phyloP scores from a whole-genome alignment of 495 filamentous ascomycete species.

The Emericellopsis terricola region DNA sequence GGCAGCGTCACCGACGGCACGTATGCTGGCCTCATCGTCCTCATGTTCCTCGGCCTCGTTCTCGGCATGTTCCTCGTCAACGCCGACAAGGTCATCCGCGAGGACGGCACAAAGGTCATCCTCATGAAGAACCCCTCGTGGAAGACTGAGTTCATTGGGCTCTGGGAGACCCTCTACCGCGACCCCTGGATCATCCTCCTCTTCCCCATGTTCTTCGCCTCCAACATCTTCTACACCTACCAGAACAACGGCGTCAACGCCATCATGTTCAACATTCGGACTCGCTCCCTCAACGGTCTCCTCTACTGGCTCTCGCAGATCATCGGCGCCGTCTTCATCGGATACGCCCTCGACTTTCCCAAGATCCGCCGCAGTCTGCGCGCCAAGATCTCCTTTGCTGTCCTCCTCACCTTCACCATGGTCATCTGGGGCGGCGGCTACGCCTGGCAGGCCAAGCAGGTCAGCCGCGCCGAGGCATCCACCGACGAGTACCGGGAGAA shows the following conservation, averaged over 20 bases:
- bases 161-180: conserved; percentile 51
- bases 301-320: conserved; percentile 86
- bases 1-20: conserved; percentile 62
- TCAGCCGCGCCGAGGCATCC: conserved; percentile 27
- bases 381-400: conserved; percentile 49
- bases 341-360: conserved; percentile 52
- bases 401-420: conserved; percentile 59
- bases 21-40: conserved; percentile 78
- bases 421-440: conserved; percentile 79
- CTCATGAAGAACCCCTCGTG: conserved; percentile 76
- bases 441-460: conserved; percentile 48
- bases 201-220: conserved; percentile 76
- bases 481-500: conserved; percentile 9
- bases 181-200: conserved; percentile 68
- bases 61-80: conserved; percentile 59
- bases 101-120: conserved; percentile 60
- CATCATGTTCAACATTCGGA: conserved; percentile 66
- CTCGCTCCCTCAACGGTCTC: conserved; percentile 64
- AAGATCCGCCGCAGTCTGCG: conserved; percentile 48
- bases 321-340: conserved; percentile 62
- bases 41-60: conserved; percentile 59
- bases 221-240: conserved; percentile 69
- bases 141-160: conserved; percentile 59
- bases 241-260: conserved; percentile 44
- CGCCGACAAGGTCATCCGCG: conserved; percentile 57